Evolutionary conservation across 345 rosid species (phyloP).

Genomic region (Microcos paniculata): DNA sequence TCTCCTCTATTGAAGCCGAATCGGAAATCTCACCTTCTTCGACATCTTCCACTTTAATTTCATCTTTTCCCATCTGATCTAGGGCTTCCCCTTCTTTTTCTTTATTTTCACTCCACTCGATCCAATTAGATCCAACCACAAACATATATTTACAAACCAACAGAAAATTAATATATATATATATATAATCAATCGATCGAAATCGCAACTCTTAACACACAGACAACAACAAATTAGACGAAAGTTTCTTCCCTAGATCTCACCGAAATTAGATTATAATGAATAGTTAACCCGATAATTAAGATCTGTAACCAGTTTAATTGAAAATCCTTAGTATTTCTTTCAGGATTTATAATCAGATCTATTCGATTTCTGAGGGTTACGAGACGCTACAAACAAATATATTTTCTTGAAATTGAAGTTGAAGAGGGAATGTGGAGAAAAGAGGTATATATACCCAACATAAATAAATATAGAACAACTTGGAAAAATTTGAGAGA

Average conservation of each 20-base stretch:
- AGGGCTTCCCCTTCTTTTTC: constrained; percentile 27
- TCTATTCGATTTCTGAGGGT: not conserved
- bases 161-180: not conserved
- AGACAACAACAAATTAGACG: not conserved
- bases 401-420: constrained; percentile 14
- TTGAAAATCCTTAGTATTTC: not conserved
- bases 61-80: constrained; percentile 45
- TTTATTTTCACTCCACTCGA: constrained; percentile 11
- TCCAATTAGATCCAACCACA: constrained; percentile 30
- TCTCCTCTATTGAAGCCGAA: constrained; percentile 67
- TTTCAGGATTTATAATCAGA: constrained; percentile 10
- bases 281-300: constrained; percentile 10
- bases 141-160: constrained; percentile 12
- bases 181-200: not conserved
- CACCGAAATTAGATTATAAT: constrained; percentile 6
- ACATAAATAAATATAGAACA: not conserved
- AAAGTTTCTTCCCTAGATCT: constrained; percentile 6
- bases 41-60: constrained; percentile 43
- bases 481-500: not conserved
- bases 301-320: not conserved
- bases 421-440: not conserved
- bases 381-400: not conserved
- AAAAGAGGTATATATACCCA: too few relatives aligned
- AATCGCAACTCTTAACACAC: not conserved
- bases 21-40: constrained; percentile 95